Percentiles rank a stretch among this genome's conserved stretches.
phyloP scores from a whole-genome alignment of 225 moss, liverwort and hornwort genomes.

The Neckera pumila region DNA sequence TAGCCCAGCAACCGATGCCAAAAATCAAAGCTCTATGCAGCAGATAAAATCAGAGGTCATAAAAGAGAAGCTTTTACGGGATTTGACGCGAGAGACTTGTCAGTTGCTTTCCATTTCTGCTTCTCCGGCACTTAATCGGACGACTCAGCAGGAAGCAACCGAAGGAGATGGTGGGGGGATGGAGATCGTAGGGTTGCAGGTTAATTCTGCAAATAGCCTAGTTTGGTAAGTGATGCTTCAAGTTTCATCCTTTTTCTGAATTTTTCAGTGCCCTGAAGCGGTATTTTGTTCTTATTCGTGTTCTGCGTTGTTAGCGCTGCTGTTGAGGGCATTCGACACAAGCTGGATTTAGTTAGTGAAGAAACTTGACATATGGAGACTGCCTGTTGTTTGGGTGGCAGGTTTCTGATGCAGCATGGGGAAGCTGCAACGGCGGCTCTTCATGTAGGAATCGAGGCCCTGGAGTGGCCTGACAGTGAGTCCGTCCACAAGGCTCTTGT shows the following conservation, averaged over 20 bases:
- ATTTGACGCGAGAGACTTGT: constrained; percentile 89
- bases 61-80: constrained; percentile 81
- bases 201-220: constrained; percentile 60
- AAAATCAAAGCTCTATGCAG: constrained; percentile 48
- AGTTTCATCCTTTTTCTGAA: background rate
- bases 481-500: constrained; percentile 81
- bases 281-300: background rate
- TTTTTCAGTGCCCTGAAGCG: background rate
- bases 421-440: constrained; percentile 79
- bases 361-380: background rate
- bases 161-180: constrained; percentile 49
- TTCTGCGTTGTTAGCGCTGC: background rate
- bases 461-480: constrained; percentile 99
- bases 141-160: constrained; percentile 30
- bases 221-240: constrained; percentile 50
- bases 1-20: constrained; percentile 5
- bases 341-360: background rate
- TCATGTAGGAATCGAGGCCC: constrained; percentile 71
- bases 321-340: background rate
- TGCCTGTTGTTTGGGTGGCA: constrained; percentile 7
- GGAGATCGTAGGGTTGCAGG: constrained; percentile 36
- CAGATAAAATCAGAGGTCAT: constrained; percentile 87
- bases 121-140: constrained; percentile 57
- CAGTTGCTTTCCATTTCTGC: constrained; percentile 67
- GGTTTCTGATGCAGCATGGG: constrained; percentile 73